These are phyloP conservation scores for Biscogniauxia mediterranea DNA, from an alignment of 2,329 filamentous ascomycete genomes.

Conservation along the genomic window DNA sequence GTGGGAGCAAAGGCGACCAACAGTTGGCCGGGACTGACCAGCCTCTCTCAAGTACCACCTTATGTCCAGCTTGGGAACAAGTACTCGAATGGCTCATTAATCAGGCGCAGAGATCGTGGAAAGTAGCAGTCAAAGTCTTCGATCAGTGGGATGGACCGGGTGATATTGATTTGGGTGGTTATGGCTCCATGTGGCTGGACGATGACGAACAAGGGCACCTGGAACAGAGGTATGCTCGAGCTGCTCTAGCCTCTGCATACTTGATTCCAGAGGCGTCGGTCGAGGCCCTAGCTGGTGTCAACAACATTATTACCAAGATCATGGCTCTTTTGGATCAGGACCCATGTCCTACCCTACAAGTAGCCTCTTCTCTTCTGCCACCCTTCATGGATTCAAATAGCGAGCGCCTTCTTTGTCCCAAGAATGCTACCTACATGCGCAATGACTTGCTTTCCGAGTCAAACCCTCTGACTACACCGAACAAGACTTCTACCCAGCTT, in stretches of 20 bases:
- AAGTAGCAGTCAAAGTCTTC: conserved; percentile 59
- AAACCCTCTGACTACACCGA: conserved; percentile 66
- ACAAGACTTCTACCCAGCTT: conserved; percentile 52
- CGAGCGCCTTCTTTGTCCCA: conserved; percentile 36
- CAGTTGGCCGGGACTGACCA: conserved; percentile 25
- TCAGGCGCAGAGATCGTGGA: conserved; percentile 60
- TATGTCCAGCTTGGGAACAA: conserved; percentile 65
- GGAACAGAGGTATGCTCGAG: conserved; percentile 63
- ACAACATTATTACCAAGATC: conserved; percentile 59
- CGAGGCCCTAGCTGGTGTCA: conserved; percentile 58
- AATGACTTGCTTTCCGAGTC: conserved; percentile 55
- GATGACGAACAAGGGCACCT: conserved; percentile 60
- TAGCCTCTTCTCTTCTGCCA: conserved; percentile 46
- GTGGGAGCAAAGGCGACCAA: conserved; percentile 13
- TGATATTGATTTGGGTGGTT: conserved; percentile 67
- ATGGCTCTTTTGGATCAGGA: conserved; percentile 60
- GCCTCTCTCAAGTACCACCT: conserved; percentile 25
- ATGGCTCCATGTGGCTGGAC: conserved; percentile 54
- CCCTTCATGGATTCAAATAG: conserved; percentile 36
- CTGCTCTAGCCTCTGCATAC: conserved; percentile 67
- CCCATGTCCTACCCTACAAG: conserved; percentile 50
- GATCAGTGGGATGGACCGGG: conserved; percentile 72
- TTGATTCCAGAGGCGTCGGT: conserved; percentile 58
- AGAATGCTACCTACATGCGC: conserved; percentile 45
- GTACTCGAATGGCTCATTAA: conserved; percentile 65